phyloP scores from a whole-genome alignment of 352 stramenopile species.

The Elongisporangium undulatum region DNA sequence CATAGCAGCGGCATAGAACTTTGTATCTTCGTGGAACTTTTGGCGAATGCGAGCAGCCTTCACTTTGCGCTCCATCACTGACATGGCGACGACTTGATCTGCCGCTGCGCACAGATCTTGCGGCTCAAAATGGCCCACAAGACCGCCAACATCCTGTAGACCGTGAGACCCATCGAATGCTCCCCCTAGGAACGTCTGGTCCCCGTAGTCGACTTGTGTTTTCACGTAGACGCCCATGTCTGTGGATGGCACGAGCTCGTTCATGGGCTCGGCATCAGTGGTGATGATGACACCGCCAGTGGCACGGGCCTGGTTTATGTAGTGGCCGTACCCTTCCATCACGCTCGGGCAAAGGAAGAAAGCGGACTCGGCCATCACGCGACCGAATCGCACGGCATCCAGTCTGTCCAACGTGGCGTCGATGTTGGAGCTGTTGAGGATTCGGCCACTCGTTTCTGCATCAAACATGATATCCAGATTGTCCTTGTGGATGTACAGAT shows the following conservation, averaged over 20 bases:
- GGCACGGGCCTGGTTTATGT: slow-evolving; percentile 48
- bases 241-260: slow-evolving; percentile 28
- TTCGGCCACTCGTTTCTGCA: slow-evolving; percentile 7
- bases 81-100: slow-evolving; percentile 19
- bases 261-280: slow-evolving; percentile 40
- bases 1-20: slow-evolving; percentile 34
- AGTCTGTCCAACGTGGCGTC: slow-evolving; percentile 19
- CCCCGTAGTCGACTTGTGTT: slow-evolving; percentile 5
- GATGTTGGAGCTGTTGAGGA: slow-evolving; percentile 19
- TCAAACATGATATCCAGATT: slow-evolving; percentile 17
- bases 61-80: slow-evolving; percentile 11
- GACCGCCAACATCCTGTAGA: slow-evolving; percentile 16
- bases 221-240: slow-evolving; percentile 23
- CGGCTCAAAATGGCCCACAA: slow-evolving; percentile 15
- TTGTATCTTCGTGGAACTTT: slow-evolving; percentile 33
- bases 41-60: slow-evolving; percentile 15
- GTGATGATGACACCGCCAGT: slow-evolving; percentile 31
- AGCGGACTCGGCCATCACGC: slow-evolving; percentile 27
- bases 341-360: slow-evolving; percentile 47
- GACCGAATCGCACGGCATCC: slow-evolving; percentile 21
- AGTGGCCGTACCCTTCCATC: slow-evolving; percentile 52
- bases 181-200: slow-evolving; percentile 14
- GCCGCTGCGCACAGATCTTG: slow-evolving; percentile 18
- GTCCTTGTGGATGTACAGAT: slow-evolving; percentile 33
- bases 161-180: slow-evolving; percentile 16